Base-by-base conservation (phyloP, 2,329 filamentous ascomycete species). In the Cladosporium cucumerinum region DNA sequence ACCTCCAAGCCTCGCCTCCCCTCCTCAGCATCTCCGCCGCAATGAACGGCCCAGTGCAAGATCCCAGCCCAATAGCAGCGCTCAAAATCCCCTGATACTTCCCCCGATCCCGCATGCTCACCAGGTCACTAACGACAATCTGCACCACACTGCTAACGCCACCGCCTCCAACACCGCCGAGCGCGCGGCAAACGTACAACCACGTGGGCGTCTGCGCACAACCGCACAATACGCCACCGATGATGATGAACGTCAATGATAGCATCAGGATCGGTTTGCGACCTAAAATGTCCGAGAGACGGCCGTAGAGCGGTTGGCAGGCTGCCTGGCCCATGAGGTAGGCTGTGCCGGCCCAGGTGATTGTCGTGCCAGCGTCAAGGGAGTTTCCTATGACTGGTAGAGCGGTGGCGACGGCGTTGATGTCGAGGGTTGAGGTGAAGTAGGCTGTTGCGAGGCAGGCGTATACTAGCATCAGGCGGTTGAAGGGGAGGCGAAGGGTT, bases 91-190 rank as follows among this genome's bases (percentile, higher is more conserved):
- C 60, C 25, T 62, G 60, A n/a, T 62, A 62, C 60, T 62, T 62
- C 8, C 60, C 60, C n/a, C 60, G 30, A 55, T 62, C 60, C 23
- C 60, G 49, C 60, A 62, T 55, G 11, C 60, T 62, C 10, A 62
- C 60, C 18, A 62, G 16, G 48, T 62, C 60, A 67, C 86, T 89
- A 69, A 93, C 76, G 58, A 93, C 76, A 58, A 93, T 90, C 52
- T 83, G 85, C 18, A 88, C 86, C 55, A 91, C 85, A 0, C 87
- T 86, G 23, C 86, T 87, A 85, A 92, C 89, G 10, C 89, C 90
- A 1, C 87, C 89, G 16, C 89, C 89, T 12, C 89, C 89, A 59
- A 91, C 84, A 18, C 60, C 60, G 10, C 60, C 55, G 10, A 62
- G 49, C 10, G 60, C 60, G 3, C 60, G 60, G 23, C 60, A 62